A percentile compares a stretch with the other conserved stretches of the same genome.
Conservation (phyloP, 106 monocot genomes). For the Allium sativum region DNA sequence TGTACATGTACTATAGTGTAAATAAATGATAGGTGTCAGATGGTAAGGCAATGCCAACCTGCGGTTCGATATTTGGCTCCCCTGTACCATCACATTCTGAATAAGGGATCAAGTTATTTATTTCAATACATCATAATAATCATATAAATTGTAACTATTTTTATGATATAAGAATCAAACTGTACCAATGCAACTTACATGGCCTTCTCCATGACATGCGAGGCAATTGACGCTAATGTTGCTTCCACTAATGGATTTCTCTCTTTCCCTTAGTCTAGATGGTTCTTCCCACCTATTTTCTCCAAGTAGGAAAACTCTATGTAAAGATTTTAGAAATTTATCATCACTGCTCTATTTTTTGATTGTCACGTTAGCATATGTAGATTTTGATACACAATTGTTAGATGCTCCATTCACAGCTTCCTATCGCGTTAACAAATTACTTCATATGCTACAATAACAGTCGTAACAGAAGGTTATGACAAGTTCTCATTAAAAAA, state of each 20-base stretch:
- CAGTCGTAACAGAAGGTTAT: not conserved
- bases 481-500: too few species aligned
- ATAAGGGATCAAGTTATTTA: not conserved
- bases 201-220: slow-evolving; percentile 80
- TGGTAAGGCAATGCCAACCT: slow-evolving; percentile 24
- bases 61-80: slow-evolving; percentile 91
- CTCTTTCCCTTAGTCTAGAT: slow-evolving; percentile 32
- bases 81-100: slow-evolving; percentile 94
- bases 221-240: slow-evolving; percentile 35
- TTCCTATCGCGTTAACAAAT: slow-evolving; percentile 36
- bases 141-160: not conserved
- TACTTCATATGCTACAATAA: not conserved
- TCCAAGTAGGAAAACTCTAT: slow-evolving; percentile 83
- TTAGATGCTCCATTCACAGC: slow-evolving; percentile 43
- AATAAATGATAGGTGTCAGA: not conserved
- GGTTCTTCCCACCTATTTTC: slow-evolving; percentile 99
- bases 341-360: slow-evolving; percentile 28
- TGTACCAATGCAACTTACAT: slow-evolving; percentile 89
- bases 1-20: too few species aligned
- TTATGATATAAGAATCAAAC: too few species aligned
- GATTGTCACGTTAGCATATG: slow-evolving; percentile 41
- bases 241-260: slow-evolving; percentile 16
- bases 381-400: slow-evolving; percentile 31
- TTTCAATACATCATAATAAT: not conserved
- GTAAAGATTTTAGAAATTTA: slow-evolving; percentile 33